These are phyloP conservation scores for Corchorus capsularis DNA, from an alignment of 345 rosid genomes.

Conservation along the genomic window DNA sequence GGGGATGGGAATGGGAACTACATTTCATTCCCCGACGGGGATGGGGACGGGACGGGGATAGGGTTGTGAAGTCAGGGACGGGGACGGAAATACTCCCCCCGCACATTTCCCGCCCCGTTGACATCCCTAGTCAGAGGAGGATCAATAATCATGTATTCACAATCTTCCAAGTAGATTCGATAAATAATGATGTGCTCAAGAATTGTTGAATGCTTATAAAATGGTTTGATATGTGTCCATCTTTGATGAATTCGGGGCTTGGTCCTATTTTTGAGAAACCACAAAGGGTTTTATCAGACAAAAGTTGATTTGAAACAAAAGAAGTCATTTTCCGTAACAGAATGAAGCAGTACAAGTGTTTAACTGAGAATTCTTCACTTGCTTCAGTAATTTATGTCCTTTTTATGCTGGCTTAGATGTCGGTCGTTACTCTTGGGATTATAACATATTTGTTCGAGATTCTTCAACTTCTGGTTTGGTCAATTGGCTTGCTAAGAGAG, in stretches of 20 bases:
- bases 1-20: too few relatives aligned
- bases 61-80: too few relatives aligned
- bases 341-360: slow-evolving; percentile 55
- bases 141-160: too few relatives aligned
- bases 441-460: slow-evolving; percentile 42
- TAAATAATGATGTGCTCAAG: slow-evolving; percentile 41
- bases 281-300: slow-evolving; percentile 16
- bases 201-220: slow-evolving; percentile 39
- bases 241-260: slow-evolving; percentile 39
- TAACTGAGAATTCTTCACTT: slow-evolving; percentile 47
- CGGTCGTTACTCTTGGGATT: slow-evolving; percentile 50
- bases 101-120: too few relatives aligned
- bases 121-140: too few relatives aligned
- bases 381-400: slow-evolving; percentile 58
- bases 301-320: slow-evolving; percentile 45
- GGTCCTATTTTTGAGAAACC: slow-evolving; percentile 43
- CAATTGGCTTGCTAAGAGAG: slow-evolving; percentile 36
- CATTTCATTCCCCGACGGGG: too few relatives aligned
- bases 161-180: slow-evolving; percentile 49
- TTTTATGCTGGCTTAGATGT: slow-evolving; percentile 55
- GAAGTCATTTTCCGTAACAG: slow-evolving; percentile 55
- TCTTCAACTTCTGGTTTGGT: slow-evolving; percentile 32
- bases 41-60: too few relatives aligned
- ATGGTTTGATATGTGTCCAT: slow-evolving; percentile 56
- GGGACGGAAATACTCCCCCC: too few relatives aligned